Conservation (phyloP, 176 grass and related monocot genomes). For the Triticum turgidum region DNA sequence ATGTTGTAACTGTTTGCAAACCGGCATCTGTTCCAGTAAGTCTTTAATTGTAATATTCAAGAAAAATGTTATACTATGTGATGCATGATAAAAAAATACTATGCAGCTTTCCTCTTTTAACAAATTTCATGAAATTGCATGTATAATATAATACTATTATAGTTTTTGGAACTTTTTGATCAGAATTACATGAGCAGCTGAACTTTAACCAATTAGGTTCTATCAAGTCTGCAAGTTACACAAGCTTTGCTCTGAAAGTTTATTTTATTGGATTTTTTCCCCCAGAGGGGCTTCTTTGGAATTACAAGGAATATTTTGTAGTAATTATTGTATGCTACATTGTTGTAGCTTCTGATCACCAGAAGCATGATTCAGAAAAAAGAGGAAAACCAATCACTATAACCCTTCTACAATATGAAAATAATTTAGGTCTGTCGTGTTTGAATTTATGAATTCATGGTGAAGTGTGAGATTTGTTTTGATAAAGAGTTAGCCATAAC, state of each 20-base stretch:
- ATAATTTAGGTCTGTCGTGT: background rate
- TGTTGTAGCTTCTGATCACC: background rate
- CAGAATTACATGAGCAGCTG: constrained; percentile 2
- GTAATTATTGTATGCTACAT: background rate
- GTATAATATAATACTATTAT: background rate
- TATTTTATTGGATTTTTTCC: background rate
- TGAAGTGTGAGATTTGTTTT: background rate
- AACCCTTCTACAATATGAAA: background rate
- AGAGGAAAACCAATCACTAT: background rate
- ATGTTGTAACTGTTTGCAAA: constrained; percentile 89
- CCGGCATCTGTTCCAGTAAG: constrained; percentile 94
- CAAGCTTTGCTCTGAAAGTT: background rate
- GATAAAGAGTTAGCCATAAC: background rate
- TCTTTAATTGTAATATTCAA: background rate
- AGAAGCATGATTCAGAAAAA: background rate
- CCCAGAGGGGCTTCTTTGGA: background rate
- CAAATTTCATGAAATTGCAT: background rate
- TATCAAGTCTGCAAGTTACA: background rate
- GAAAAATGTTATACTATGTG: background rate
- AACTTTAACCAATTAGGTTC: constrained; percentile 18
- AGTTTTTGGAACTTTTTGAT: background rate
- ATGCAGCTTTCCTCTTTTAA: background rate
- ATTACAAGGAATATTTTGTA: background rate
- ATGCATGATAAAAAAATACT: background rate
- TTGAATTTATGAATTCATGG: background rate